Conservation (phyloP, 2,329 filamentous ascomycete species). For the Scleromitrula shiraiana region DNA sequence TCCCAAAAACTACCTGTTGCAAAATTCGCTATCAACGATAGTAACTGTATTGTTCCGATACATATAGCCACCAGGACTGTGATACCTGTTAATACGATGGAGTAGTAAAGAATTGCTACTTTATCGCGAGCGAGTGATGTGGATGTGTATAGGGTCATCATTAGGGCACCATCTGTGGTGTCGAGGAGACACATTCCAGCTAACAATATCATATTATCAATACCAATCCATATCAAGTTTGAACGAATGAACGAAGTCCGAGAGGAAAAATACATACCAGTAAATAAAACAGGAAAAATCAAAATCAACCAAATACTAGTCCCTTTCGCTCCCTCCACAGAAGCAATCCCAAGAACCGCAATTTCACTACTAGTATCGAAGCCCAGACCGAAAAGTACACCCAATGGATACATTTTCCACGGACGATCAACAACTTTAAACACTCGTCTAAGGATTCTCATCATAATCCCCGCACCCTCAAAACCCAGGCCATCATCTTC, state of each 20-base stretch:
- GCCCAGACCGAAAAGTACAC: slow-evolving; percentile 81
- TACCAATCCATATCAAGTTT: no score
- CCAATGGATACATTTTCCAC: slow-evolving; percentile 96
- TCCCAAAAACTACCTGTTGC: slow-evolving; percentile 81
- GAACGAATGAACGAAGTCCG: no score
- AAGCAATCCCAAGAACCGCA: slow-evolving; percentile 82
- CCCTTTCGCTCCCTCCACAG: slow-evolving; percentile 75
- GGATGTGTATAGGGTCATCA: slow-evolving; percentile 89
- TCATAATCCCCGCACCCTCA: slow-evolving; percentile 70
- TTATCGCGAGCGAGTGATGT: slow-evolving; percentile 68
- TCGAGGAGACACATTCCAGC: slow-evolving; percentile 94
- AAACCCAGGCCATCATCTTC: slow-evolving; percentile 46
- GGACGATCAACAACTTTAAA: slow-evolving; percentile 68
- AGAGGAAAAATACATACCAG: slow-evolving; percentile 42
- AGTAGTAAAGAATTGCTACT: slow-evolving; percentile 92
- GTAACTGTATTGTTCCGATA: slow-evolving; percentile 77
- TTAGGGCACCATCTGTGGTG: slow-evolving; percentile 84
- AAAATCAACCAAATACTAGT: slow-evolving; percentile 92
- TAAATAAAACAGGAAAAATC: slow-evolving; percentile 85
- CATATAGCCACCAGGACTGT: slow-evolving; percentile 39
- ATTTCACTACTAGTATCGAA: slow-evolving; percentile 96
- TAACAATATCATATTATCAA: slow-evolving; percentile 24
- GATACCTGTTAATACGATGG: slow-evolving; percentile 35
- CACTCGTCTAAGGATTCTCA: slow-evolving; percentile 60
- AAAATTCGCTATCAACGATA: slow-evolving; percentile 71